Percentiles rank a stretch among this genome's conserved stretches.
These are phyloP conservation scores for Rhexocercosporidium sp. DNA, from an alignment of 2,329 filamentous ascomycete species.

Conservation along the genomic window DNA sequence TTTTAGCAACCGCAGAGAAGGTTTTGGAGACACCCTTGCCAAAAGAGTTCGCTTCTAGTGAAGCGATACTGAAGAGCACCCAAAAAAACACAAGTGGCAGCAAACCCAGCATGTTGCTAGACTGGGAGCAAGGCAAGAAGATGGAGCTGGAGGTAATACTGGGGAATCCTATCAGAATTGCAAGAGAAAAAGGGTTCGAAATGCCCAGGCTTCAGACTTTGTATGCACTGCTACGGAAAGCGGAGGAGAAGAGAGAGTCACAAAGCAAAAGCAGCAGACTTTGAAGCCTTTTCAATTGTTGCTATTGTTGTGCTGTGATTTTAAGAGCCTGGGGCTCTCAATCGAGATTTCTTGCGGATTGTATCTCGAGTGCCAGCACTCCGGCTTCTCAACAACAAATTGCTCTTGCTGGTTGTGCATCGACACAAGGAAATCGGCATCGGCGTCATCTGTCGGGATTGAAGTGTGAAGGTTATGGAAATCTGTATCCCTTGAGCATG, in stretches of 20 bases:
- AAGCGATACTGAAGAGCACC: constrained; percentile 66
- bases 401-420: no score
- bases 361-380: no score
- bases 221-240: constrained; percentile 59
- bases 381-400: no score
- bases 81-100: constrained; percentile 66
- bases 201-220: constrained; percentile 59
- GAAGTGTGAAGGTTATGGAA: no score
- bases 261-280: constrained; percentile 29
- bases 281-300: neutral
- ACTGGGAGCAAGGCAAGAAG: constrained; percentile 57
- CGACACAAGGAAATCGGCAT: no score
- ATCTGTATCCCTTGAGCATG: no score
- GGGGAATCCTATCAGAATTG: constrained; percentile 59
- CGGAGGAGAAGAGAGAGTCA: constrained; percentile 48
- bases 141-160: constrained; percentile 64
- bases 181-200: constrained; percentile 54
- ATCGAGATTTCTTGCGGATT: neutral
- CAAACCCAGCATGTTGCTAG: constrained; percentile 56
- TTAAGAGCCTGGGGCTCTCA: neutral
- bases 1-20: constrained; percentile 65
- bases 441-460: no score
- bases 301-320: neutral
- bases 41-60: constrained; percentile 62
- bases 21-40: constrained; percentile 68